A percentile compares a stretch with the other conserved stretches of the same genome.
Evolutionary conservation across 23 red algal genomes (phyloP).

Genomic region (Gracilaria gracilis): DNA sequence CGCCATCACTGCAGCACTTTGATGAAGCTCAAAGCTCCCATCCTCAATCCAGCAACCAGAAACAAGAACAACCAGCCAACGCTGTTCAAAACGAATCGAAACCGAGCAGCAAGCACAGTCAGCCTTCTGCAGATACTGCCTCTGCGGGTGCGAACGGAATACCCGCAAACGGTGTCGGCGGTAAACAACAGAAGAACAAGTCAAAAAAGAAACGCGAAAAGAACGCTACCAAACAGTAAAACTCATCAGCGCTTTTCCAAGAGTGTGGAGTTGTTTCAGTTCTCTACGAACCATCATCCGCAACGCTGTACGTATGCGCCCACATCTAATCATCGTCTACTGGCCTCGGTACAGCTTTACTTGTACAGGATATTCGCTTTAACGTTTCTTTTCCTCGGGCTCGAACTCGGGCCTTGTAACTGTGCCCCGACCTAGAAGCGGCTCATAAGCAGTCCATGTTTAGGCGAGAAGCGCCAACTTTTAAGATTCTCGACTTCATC

Average conservation of each 20-base stretch:
- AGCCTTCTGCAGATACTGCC: background rate
- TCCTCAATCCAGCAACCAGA: background rate
- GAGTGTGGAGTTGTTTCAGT: too few species aligned
- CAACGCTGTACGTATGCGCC: too few species aligned
- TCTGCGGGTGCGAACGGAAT: too few species aligned
- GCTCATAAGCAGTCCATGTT: too few species aligned
- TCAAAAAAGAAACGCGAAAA: background rate
- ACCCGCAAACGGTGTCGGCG: background rate
- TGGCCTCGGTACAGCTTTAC: too few species aligned
- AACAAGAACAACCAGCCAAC: background rate
- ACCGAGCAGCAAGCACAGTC: background rate
- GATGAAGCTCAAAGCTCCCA: background rate
- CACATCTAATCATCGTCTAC: too few species aligned
- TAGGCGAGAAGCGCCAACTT: background rate
- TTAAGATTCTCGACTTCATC: background rate
- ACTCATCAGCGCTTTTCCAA: background rate
- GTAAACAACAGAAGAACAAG: background rate
- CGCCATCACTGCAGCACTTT: conserved; percentile 5
- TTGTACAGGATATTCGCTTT: background rate
- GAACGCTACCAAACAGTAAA: background rate
- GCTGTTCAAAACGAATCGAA: background rate
- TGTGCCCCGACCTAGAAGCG: too few species aligned
- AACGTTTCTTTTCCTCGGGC: background rate
- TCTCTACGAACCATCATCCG: too few species aligned
- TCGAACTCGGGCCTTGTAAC: background rate